phyloP scores from a whole-genome alignment of 1,284 basidiomycete genomes.

The Puccinia hordei region DNA sequence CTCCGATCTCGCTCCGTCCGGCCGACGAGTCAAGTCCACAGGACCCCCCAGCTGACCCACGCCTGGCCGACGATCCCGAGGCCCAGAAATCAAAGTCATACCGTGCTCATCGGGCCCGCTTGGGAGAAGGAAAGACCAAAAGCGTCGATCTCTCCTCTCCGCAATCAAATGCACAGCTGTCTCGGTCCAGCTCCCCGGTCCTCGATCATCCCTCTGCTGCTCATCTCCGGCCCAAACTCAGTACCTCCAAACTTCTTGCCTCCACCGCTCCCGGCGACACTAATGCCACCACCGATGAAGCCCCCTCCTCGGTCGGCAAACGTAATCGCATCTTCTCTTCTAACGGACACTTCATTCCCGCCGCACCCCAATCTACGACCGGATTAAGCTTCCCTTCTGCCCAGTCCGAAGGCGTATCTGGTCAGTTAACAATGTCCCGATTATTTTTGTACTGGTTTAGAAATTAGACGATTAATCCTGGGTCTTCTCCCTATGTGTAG shows the following conservation, averaged over 20 bases:
- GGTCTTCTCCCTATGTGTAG: background rate
- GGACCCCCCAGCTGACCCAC: background rate
- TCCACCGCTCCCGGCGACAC: background rate
- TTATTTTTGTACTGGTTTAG: background rate
- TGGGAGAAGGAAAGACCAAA: background rate
- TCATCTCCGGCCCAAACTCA: slow-evolving; percentile 11
- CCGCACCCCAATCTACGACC: slow-evolving; percentile 47
- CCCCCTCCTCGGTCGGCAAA: slow-evolving; percentile 3
- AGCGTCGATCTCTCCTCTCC: background rate
- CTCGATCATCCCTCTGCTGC: background rate
- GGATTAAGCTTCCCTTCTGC: slow-evolving; percentile 32
- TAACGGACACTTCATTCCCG: slow-evolving; percentile 49
- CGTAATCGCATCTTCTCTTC: slow-evolving; percentile 44
- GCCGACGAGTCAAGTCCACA: background rate
- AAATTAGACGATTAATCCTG: background rate
- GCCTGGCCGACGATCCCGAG: background rate
- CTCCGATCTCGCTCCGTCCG: background rate
- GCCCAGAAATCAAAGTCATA: background rate
- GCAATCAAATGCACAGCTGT: background rate
- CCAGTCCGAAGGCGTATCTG: background rate
- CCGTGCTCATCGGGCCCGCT: slow-evolving; percentile 12
- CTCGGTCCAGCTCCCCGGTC: slow-evolving; percentile 2
- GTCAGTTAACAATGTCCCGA: background rate
- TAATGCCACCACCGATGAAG: background rate
- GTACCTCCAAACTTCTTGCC: slow-evolving; percentile 13